phyloP scores from a whole-genome alignment of 2,329 filamentous ascomycete species.

The Chaetothyriales sp. region DNA sequence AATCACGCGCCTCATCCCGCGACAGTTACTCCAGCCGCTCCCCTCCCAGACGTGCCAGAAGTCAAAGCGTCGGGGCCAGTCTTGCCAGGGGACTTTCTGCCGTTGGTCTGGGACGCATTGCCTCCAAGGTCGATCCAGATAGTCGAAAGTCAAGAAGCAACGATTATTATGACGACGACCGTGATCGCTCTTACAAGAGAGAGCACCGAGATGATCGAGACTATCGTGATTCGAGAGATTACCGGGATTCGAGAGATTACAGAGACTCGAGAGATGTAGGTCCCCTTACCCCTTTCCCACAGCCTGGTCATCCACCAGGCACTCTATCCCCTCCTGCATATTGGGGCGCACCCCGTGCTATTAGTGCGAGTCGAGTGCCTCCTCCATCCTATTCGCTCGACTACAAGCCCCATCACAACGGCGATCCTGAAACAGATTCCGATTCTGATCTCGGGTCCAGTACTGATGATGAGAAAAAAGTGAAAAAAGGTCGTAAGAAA shows the following conservation, averaged over 20 bases:
- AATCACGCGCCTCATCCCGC: conserved; percentile 35
- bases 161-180: conserved; percentile 11
- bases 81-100: conserved; percentile 30
- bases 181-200: neutral
- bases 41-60: conserved; percentile 29
- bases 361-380: conserved; percentile 15
- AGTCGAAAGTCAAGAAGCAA: conserved; percentile 18
- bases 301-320: conserved; percentile 9
- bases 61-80: conserved; percentile 32
- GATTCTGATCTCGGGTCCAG: conserved; percentile 41
- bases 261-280: conserved; percentile 31
- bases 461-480: conserved; percentile 46
- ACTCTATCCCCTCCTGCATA: neutral
- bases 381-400: conserved; percentile 13
- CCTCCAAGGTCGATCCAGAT: conserved; percentile 17
- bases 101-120: conserved; percentile 26
- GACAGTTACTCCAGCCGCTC: conserved; percentile 41
- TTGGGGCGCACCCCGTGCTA: conserved; percentile 14
- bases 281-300: conserved; percentile 21
- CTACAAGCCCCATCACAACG: conserved; percentile 15
- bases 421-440: conserved; percentile 23
- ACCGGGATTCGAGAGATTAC: conserved; percentile 20
- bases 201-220: neutral
- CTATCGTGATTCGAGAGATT: conserved; percentile 11
- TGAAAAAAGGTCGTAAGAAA: conserved; percentile 51